phyloP scores from a whole-genome alignment of 208 protist genomes.

The Leishmania turanica region DNA sequence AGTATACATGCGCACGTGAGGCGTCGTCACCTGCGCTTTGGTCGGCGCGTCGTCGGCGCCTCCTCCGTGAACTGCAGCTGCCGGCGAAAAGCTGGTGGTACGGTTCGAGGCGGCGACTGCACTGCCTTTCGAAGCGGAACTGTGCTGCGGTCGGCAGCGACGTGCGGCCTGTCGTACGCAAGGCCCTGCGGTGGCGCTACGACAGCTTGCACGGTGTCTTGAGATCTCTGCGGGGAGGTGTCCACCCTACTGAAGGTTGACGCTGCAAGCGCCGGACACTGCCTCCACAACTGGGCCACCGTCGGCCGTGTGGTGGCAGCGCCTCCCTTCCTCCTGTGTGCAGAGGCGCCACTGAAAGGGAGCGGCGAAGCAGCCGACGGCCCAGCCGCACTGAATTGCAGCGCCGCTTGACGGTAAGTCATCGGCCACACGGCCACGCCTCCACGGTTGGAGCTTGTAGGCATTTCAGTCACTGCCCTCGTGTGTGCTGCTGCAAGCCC shows the following conservation, averaged over 20 bases:
- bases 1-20: conserved; percentile 14
- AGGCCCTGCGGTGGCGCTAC: not conserved
- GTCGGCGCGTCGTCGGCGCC: conserved; percentile 35
- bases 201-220: not conserved
- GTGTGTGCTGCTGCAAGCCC: not conserved
- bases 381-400: not conserved
- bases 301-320: not conserved
- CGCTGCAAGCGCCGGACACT: conserved; percentile 1
- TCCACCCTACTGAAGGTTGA: conserved; percentile 8
- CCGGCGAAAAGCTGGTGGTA: conserved; percentile 36
- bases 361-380: not conserved
- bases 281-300: conserved; percentile 2
- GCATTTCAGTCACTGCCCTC: no score
- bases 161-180: conserved; percentile 1
- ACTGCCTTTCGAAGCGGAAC: not conserved
- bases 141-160: not conserved
- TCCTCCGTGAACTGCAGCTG: conserved; percentile 22
- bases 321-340: not conserved
- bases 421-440: not conserved
- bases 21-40: conserved; percentile 40
- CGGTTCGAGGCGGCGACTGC: conserved; percentile 6
- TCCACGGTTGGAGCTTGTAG: not conserved
- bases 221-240: not conserved
- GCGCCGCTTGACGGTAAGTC: not conserved
- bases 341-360: not conserved